These are phyloP conservation scores for Mycena epipterygia DNA, from an alignment of 768 basidiomycete species.

Conservation along the genomic window DNA sequence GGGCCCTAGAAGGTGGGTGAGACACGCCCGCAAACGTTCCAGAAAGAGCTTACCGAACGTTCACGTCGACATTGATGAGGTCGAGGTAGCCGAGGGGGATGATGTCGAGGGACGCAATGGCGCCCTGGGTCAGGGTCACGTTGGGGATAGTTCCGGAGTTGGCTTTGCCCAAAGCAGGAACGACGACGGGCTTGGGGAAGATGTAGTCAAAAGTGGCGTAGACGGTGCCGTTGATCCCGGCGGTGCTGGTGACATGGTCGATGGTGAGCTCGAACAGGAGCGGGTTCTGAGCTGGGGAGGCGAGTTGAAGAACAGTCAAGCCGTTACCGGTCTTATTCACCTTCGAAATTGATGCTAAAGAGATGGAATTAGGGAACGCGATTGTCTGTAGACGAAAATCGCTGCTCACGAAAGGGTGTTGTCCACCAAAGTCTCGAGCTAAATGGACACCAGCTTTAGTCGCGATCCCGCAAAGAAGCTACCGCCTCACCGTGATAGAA, in stretches of 20 bases:
- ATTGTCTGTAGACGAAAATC: not conserved
- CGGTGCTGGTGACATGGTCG: conserved; percentile 56
- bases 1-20: conserved; percentile 3
- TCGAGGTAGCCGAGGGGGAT: conserved; percentile 70
- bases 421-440: conserved; percentile 53
- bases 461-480: not conserved
- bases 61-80: conserved; percentile 55
- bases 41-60: conserved; percentile 47
- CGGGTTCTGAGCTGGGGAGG: conserved; percentile 55
- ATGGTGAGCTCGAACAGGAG: conserved; percentile 62
- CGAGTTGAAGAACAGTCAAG: not conserved
- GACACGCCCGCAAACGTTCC: not conserved
- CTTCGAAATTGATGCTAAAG: not conserved
- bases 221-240: conserved; percentile 64
- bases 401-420: conserved; percentile 53
- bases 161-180: conserved; percentile 63
- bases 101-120: conserved; percentile 62
- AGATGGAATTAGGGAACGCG: not conserved
- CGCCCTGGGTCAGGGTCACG: conserved; percentile 68
- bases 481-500: conserved; percentile 52
- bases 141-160: conserved; percentile 71
- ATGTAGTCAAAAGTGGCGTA: conserved; percentile 72
- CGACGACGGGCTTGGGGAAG: conserved; percentile 66
- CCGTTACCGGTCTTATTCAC: not conserved
- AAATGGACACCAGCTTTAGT: not conserved